Percentiles rank a stretch among this genome's conserved stretches.
Conservation (phyloP, 2,329 filamentous ascomycete genomes). For the Curvularia sp. region DNA sequence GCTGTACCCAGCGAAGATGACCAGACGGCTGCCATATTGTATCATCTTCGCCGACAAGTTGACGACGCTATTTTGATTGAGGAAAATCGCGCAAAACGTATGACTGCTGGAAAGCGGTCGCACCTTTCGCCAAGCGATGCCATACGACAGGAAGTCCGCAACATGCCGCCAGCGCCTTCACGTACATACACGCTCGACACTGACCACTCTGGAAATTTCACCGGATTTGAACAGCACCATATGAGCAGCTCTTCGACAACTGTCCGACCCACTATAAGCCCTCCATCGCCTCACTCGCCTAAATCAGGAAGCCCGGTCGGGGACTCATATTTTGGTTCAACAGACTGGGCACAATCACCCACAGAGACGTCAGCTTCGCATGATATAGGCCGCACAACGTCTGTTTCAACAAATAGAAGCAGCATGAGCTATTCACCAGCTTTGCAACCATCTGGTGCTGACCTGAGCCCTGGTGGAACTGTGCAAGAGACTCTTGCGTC, state of each 20-base stretch:
- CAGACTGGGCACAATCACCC: constrained; percentile 27
- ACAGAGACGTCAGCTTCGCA: constrained; percentile 6
- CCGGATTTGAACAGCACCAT: constrained; percentile 18
- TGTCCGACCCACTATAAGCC: constrained; percentile 20
- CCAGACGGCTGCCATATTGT: constrained; percentile 36
- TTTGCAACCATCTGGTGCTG: constrained; percentile 15
- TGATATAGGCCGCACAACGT: constrained; percentile 20
- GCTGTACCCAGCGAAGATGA: constrained; percentile 27
- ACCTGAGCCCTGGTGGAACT: constrained; percentile 27
- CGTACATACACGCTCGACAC: constrained; percentile 40
- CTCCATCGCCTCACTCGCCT: constrained; percentile 21
- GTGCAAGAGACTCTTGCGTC: constrained; percentile 29
- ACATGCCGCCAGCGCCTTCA: constrained; percentile 33
- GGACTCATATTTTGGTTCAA: constrained; percentile 24
- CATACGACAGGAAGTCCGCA: constrained; percentile 35
- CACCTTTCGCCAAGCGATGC: constrained; percentile 42
- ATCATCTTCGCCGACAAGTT: constrained; percentile 38
- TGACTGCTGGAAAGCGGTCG: constrained; percentile 32
- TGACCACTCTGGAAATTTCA: constrained; percentile 29
- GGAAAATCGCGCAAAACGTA: constrained; percentile 42
- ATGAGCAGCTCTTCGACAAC: constrained; percentile 26
- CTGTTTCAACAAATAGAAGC: constrained; percentile 29
- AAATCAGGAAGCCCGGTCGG: constrained; percentile 24
- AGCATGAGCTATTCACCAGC: constrained; percentile 27
- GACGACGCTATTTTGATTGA: constrained; percentile 43